Evolutionary conservation across 2,329 filamentous ascomycete species (phyloP).

Genomic region (Fusarium tupiense): DNA sequence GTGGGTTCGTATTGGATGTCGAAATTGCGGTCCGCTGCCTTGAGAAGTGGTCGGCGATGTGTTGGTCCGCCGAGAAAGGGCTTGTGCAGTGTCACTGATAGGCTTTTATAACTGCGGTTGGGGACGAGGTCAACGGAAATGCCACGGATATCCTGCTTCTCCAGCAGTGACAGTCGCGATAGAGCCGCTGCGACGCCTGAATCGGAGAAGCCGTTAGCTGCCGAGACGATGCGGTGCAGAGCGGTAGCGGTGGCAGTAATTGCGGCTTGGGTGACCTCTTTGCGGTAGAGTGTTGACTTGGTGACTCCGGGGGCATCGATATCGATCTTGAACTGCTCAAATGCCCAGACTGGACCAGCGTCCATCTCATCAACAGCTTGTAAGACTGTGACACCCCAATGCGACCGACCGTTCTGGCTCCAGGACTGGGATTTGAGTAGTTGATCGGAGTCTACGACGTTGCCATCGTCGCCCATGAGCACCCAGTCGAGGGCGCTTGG

Average conservation of each 20-base stretch:
- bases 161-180: not conserved
- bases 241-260: constrained; percentile 15
- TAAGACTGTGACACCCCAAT: constrained; percentile 31
- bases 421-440: constrained; percentile 20
- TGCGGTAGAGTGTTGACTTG: constrained; percentile 27
- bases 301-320: constrained; percentile 18
- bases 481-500: constrained; percentile 31
- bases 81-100: constrained; percentile 6
- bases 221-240: constrained; percentile 3
- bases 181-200: not conserved
- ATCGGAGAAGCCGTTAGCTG: not conserved
- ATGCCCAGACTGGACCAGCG: constrained; percentile 30
- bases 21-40: constrained; percentile 12
- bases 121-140: constrained; percentile 2
- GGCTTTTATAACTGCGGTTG: not conserved
- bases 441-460: not conserved
- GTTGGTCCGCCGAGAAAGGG: constrained; percentile 9
- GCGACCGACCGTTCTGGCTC: constrained; percentile 18
- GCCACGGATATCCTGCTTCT: not conserved
- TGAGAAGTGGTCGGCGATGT: constrained; percentile 13
- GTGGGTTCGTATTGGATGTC: constrained; percentile 7
- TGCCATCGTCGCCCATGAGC: constrained; percentile 28
- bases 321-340: constrained; percentile 27
- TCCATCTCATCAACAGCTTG: constrained; percentile 32
- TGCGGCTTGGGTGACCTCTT: constrained; percentile 13